Percentiles rank a stretch among this genome's conserved stretches.
These are phyloP conservation scores for Populus nigra DNA, from an alignment of 345 rosid genomes.

Conservation along the genomic window DNA sequence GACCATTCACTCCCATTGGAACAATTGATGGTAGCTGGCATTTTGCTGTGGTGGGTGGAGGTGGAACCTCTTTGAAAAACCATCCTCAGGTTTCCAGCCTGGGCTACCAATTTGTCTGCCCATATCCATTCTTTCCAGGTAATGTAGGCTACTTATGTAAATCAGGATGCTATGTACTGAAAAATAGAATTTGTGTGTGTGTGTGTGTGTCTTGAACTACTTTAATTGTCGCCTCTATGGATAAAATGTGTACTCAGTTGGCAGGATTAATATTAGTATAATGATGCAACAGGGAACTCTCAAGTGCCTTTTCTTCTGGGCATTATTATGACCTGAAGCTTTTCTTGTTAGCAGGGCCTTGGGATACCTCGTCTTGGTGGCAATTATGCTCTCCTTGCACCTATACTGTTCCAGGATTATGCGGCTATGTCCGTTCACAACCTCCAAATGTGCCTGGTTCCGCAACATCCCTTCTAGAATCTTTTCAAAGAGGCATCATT, in stretches of 20 bases:
- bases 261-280: not conserved
- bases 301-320: not conserved
- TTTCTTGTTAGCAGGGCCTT: constrained; percentile 31
- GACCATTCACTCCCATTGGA: not conserved
- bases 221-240: not conserved
- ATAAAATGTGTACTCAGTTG: not conserved
- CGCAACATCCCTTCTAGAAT: constrained; percentile 19
- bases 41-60: constrained; percentile 22
- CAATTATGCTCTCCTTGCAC: not conserved
- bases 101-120: constrained; percentile 26
- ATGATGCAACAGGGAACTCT: not conserved
- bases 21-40: constrained; percentile 22
- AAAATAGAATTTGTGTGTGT: not conserved
- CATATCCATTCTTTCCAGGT: constrained; percentile 39
- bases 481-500: constrained; percentile 33
- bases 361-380: constrained; percentile 37
- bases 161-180: not conserved
- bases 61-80: constrained; percentile 21
- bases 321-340: not conserved
- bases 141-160: not conserved
- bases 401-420: constrained; percentile 19
- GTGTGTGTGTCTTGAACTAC: not conserved
- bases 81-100: constrained; percentile 30
- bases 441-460: constrained; percentile 7
- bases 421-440: constrained; percentile 21